Evolutionary conservation across 1,284 basidiomycete species (phyloP), one percentile per base, ranked within the genome.

Genomic region (Lentinula novae-zelandiae): DNA sequence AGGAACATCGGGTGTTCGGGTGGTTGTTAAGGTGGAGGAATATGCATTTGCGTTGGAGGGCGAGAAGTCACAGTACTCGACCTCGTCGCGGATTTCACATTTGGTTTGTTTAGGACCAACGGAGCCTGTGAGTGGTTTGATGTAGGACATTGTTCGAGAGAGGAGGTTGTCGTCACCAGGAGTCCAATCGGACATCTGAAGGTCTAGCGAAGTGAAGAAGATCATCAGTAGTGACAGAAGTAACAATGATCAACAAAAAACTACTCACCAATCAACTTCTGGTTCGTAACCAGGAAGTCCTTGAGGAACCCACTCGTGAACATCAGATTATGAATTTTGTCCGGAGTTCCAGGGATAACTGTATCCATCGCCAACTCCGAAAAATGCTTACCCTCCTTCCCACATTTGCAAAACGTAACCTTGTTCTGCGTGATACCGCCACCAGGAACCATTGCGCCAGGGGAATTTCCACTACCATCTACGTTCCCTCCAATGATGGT

Each of bases 251-350:
- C 36, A 61, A 57, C 31, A 12, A 46, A 42, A 56, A 17, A 10
- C 5, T 2, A 78, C 87, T 63, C 67, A 95, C 95, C 94, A 53
- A 82, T 77, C n/a, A 99, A 81, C 70, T 93, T 95, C 74, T 98
- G 95, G 65, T 93, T 86, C 12, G 88, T 84, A 27, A 81, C 79
- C 87, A 96, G 87, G 73, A 99, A 99, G 38, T 92, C 89, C 72
- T 95, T 96, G 71, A 96, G 92, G 78, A 98, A 99, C 34, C 90
- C 95, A 73, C 93, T 95, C 57, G 94, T 89, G 73, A 98, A 98
- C 78, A 99, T 93, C 67, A 99, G 79, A 70, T 96, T 96, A 77
- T 98, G 94, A 53, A 98, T 91, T 77, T 93, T 92, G 69, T 98
- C 96, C 1, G 96, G 96, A 0, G 94, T 90, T 33, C 93, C 93